These are phyloP conservation scores for Naganishia liquefaciens DNA, from an alignment of 1,284 basidiomycete genomes.

Conservation along the genomic window DNA sequence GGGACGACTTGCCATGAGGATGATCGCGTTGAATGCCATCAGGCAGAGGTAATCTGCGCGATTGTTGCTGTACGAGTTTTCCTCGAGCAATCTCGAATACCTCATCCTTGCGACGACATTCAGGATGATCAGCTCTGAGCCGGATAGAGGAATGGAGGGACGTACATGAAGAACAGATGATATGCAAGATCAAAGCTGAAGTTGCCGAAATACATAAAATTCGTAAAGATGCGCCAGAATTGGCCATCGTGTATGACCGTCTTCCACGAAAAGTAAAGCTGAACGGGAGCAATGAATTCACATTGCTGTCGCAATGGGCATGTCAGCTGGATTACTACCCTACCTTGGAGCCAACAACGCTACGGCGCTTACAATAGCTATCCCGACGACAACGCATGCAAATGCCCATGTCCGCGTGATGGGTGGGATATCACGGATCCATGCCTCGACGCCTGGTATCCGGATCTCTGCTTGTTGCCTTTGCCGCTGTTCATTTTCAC, in stretches of 20 bases:
- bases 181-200: slow-evolving; percentile 93
- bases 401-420: slow-evolving; percentile 81
- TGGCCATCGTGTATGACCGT: slow-evolving; percentile 74
- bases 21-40: slow-evolving; percentile 71
- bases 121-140: background rate
- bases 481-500: slow-evolving; percentile 17
- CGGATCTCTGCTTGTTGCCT: slow-evolving; percentile 13
- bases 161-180: slow-evolving; percentile 96
- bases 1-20: slow-evolving; percentile 72
- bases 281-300: slow-evolving; percentile 80
- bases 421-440: slow-evolving; percentile 84
- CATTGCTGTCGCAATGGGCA: slow-evolving; percentile 67
- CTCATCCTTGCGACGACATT: slow-evolving; percentile 71
- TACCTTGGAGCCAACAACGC: background rate
- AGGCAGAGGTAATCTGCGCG: slow-evolving; percentile 94
- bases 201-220: slow-evolving; percentile 93
- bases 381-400: slow-evolving; percentile 71
- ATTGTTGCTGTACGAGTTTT: slow-evolving; percentile 86
- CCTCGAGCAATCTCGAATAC: slow-evolving; percentile 92
- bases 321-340: background rate
- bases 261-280: slow-evolving; percentile 88
- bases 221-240: slow-evolving; percentile 85
- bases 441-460: slow-evolving; percentile 45
- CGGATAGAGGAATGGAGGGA: slow-evolving; percentile 28
- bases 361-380: slow-evolving; percentile 75